Evolutionary conservation across 148 eudicot genomes (phyloP).

Genomic region (Silene uniflora): DNA sequence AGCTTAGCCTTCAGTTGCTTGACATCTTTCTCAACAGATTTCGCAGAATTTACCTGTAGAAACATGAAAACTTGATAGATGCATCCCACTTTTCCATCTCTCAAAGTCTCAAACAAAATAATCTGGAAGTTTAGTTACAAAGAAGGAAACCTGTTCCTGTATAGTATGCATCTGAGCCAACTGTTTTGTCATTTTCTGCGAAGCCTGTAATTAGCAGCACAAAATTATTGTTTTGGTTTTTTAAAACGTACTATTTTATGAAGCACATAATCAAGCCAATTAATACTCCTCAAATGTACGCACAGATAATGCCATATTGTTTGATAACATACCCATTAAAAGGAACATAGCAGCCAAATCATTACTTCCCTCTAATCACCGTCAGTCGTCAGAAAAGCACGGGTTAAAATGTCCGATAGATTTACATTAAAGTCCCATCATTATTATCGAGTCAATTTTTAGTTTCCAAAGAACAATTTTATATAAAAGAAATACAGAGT

Average conservation of each 20-base stretch:
- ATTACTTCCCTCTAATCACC: background rate
- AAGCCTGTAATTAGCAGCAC: slow-evolving; percentile 46
- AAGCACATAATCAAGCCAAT: background rate
- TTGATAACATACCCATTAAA: background rate
- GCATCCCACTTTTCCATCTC: background rate
- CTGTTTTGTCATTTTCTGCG: slow-evolving; percentile 72
- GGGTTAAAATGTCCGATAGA: background rate
- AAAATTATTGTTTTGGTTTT: slow-evolving; percentile 5
- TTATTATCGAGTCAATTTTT: background rate
- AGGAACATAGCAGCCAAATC: background rate
- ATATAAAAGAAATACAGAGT: background rate
- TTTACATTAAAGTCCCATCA: background rate
- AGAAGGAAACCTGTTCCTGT: slow-evolving; percentile 75
- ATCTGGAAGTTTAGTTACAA: slow-evolving; percentile 8
- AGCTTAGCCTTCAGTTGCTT: slow-evolving; percentile 67
- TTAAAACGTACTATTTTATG: background rate
- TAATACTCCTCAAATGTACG: background rate
- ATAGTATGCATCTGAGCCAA: slow-evolving; percentile 60
- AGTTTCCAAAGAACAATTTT: background rate
- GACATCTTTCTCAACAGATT: slow-evolving; percentile 71
- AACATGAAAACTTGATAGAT: background rate
- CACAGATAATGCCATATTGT: background rate
- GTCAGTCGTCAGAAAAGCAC: background rate
- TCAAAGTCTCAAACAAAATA: background rate
- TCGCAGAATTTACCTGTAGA: slow-evolving; percentile 64